Conservation (phyloP, 768 basidiomycete genomes). For the Boletus vinaceobasis region DNA sequence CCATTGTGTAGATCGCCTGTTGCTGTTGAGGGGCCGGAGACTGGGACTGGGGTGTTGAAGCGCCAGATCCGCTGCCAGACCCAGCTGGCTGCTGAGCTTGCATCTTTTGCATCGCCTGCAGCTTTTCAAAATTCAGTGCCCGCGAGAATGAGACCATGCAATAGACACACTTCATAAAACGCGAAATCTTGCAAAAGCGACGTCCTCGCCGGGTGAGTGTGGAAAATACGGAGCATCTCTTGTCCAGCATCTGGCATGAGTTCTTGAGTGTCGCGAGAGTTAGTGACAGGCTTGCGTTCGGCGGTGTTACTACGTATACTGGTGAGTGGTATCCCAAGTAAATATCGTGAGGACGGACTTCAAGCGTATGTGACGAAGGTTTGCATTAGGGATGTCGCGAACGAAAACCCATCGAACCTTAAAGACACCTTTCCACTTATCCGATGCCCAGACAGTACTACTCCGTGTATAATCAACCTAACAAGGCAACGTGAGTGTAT, state of each 20-base stretch:
- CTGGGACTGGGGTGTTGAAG: conserved; percentile 35
- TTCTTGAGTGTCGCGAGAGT: conserved; percentile 97
- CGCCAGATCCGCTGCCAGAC: conserved; percentile 26
- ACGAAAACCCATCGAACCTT: conserved; percentile 98
- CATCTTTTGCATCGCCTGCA: conserved; percentile 84
- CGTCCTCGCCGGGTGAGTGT: conserved; percentile 88
- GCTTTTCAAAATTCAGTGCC: conserved; percentile 36
- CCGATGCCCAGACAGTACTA: conserved; percentile 97
- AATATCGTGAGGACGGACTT: conserved; percentile 44
- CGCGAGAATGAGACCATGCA: background rate
- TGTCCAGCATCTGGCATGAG: conserved; percentile 92
- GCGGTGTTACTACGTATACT: conserved; percentile 77
- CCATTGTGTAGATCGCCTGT: conserved; percentile 46
- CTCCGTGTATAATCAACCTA: conserved; percentile 91
- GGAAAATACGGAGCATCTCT: conserved; percentile 95
- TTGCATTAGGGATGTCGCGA: conserved; percentile 89
- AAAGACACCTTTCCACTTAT: conserved; percentile 99
- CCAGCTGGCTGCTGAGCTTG: conserved; percentile 31
- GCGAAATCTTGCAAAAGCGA: conserved; percentile 92
- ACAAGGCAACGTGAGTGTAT: background rate
- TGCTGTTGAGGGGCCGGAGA: conserved; percentile 42
- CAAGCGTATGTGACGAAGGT: conserved; percentile 83
- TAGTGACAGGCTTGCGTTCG: conserved; percentile 97
- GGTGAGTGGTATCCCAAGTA: conserved; percentile 13
- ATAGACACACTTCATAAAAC: conserved; percentile 71